A percentile compares a stretch with the other conserved stretches of the same genome.
Evolutionary conservation across 1,284 basidiomycete genomes (phyloP).

Genomic region (Coriolopsis trogii): DNA sequence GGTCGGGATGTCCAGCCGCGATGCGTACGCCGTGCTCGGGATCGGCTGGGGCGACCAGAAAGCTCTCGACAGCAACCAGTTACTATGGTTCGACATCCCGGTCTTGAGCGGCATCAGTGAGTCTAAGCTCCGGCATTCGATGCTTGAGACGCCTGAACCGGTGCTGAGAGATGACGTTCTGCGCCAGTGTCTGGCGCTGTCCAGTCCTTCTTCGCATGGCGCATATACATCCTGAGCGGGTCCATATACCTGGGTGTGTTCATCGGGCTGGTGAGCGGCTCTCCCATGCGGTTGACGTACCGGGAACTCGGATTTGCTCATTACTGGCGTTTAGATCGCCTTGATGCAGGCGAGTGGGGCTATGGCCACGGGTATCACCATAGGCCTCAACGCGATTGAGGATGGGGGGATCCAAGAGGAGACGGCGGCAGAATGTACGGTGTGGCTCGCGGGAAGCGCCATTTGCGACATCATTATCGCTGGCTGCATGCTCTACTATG

Average conservation of each 20-base stretch:
- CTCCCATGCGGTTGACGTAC: neutral
- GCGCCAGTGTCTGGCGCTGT: constrained; percentile 9
- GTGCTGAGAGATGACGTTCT: too few relatives aligned
- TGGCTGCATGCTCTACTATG: constrained; percentile 13
- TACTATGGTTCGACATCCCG: constrained; percentile 29
- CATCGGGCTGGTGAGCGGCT: constrained; percentile 8
- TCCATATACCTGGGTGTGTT: constrained; percentile 1
- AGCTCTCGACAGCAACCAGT: constrained; percentile 13
- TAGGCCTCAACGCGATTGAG: neutral
- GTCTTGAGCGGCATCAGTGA: constrained; percentile 30
- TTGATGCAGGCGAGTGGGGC: constrained; percentile 8
- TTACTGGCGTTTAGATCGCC: constrained; percentile 2
- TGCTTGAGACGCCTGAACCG: too few relatives aligned
- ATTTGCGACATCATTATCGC: constrained; percentile 18
- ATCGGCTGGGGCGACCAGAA: constrained; percentile 28
- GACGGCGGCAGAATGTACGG: neutral
- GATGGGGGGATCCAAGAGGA: neutral
- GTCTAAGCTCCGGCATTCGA: neutral
- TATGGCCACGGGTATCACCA: constrained; percentile 11
- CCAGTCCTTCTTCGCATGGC: constrained; percentile 19
- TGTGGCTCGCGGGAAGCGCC: constrained; percentile 17
- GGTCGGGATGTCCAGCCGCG: constrained; percentile 27
- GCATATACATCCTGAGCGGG: constrained; percentile 16
- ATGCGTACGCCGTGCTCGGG: constrained; percentile 28
- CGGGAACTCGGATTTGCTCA: neutral